Conservation (phyloP, 2,329 filamentous ascomycete species). For the Exophiala phaeomuriformis region DNA sequence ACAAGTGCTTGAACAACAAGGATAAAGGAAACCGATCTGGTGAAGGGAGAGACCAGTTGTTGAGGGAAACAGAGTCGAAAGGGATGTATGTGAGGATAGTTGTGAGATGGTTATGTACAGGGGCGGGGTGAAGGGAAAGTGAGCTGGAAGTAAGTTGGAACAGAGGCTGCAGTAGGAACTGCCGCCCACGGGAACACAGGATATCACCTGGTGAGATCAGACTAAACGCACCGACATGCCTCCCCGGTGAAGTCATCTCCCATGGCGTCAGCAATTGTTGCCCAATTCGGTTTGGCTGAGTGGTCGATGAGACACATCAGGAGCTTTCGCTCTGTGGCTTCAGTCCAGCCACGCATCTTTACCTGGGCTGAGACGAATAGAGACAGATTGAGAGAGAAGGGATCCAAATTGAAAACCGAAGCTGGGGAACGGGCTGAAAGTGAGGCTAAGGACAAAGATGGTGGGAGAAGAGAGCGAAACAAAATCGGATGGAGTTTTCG, state of each 20-base stretch:
- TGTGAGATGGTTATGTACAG: neutral
- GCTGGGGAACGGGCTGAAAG: neutral
- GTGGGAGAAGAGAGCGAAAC: neutral
- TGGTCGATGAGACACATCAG: constrained; percentile 20
- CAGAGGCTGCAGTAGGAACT: neutral
- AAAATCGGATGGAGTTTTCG: no score
- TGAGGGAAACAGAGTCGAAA: neutral
- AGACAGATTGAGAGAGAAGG: neutral
- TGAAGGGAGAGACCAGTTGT: no score
- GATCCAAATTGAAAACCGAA: neutral
- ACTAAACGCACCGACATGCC: constrained; percentile 22
- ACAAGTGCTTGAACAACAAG: no score
- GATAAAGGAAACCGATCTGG: no score
- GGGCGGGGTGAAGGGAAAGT: neutral
- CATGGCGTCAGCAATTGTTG: constrained; percentile 17
- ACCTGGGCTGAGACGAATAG: no score
- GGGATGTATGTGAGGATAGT: neutral
- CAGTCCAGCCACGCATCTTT: constrained; percentile 16
- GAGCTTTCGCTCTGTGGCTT: constrained; percentile 18
- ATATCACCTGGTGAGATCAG: neutral
- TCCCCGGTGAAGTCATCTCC: constrained; percentile 21
- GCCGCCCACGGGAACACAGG: neutral
- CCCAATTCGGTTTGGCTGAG: constrained; percentile 22
- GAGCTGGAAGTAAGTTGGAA: neutral
- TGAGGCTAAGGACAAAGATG: neutral